Evolutionary conservation across 345 rosid genomes (phyloP).

Genomic region (Bruguiera gymnorhiza): DNA sequence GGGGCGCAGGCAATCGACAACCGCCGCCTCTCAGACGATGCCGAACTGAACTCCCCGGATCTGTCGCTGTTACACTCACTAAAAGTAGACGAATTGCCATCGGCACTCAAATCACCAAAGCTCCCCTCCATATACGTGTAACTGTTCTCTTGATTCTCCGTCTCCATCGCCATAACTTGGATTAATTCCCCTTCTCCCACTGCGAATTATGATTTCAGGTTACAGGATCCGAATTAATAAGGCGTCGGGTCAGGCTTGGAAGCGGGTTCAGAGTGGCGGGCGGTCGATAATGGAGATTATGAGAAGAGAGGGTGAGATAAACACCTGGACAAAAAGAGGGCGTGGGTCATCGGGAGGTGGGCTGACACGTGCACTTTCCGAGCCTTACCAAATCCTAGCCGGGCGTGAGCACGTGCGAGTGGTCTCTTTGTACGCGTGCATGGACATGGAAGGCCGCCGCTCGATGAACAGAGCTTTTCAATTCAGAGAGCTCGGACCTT

Average conservation of each 20-base stretch:
- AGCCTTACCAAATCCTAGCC: constrained; percentile 17
- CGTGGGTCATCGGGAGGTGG: constrained; percentile 12
- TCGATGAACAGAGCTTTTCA: not conserved
- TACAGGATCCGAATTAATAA: no score
- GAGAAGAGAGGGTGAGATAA: not conserved
- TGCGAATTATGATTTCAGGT: not conserved
- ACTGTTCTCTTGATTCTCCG: constrained; percentile 28
- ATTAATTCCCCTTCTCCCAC: not conserved
- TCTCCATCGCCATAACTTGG: constrained; percentile 28
- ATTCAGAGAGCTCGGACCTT: not conserved
- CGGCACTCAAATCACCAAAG: constrained; percentile 34
- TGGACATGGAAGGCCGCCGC: constrained; percentile 11
- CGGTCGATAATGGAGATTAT: not conserved
- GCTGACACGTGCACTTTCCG: constrained; percentile 39
- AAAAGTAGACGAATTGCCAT: constrained; percentile 66
- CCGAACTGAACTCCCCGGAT: constrained; percentile 79
- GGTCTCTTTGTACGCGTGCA: constrained; percentile 44
- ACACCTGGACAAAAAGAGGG: constrained; percentile 26
- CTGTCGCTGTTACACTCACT: constrained; percentile 91
- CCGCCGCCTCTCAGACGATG: constrained; percentile 60
- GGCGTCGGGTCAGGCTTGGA: not conserved
- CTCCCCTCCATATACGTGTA: constrained; percentile 44
- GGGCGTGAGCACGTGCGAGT: constrained; percentile 43
- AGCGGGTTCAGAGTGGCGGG: not conserved
- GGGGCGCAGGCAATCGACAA: constrained; percentile 55